Evolutionary conservation across 331 rosid species (phyloP), one percentile per base, ranked within the genome.

Genomic region (Telfairia occidentalis): DNA sequence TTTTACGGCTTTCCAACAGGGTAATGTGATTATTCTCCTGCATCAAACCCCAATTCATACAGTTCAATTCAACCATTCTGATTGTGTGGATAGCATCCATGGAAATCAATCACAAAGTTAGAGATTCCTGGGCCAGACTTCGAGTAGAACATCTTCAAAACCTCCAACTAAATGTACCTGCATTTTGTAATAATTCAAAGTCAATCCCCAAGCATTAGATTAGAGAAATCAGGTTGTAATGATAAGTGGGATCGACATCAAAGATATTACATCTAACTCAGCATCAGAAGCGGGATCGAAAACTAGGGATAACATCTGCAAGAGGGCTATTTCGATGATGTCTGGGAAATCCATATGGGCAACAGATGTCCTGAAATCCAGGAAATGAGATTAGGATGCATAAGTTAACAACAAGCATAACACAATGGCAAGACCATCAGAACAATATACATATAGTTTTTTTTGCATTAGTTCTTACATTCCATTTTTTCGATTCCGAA

Each of bases 101-200:
- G 84, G 84, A 76, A 85, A 81, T 77, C 77, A 84, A 69, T 49
- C 75, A 85, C 54, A 81, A 83, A 91, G 82, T 77, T 80, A 76
- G 77, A 75, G 84, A 74, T 75, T 75, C 77, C 66, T 48, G 82
- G 80, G 78, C 86, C 85, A 78, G 78, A 93, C 97, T 52, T 86
- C 81, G 52, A 69, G 85, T 23, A 85, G 64, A 78, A 82, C 87
- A 71, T 93, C 97, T 88, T 93, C 95, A 80, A 84, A 93, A 46
- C 95, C 91, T 50, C 98, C 98, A 40, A 93, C 71, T 13, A 94
- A 84, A 79, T 91, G 96, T 74, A 94, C 95, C 98, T 94, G 87
- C 86, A 80, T 61, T 77, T 80, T 30, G 55, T 19, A 75, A 9
- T 5, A 13, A 57, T n/a, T 60, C 23, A 32, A 18, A 58, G 13